Percentiles rank a stretch among this genome's conserved stretches.
Conservation (phyloP, 208 protist genomes). For the Trypanosoma scelopori region DNA sequence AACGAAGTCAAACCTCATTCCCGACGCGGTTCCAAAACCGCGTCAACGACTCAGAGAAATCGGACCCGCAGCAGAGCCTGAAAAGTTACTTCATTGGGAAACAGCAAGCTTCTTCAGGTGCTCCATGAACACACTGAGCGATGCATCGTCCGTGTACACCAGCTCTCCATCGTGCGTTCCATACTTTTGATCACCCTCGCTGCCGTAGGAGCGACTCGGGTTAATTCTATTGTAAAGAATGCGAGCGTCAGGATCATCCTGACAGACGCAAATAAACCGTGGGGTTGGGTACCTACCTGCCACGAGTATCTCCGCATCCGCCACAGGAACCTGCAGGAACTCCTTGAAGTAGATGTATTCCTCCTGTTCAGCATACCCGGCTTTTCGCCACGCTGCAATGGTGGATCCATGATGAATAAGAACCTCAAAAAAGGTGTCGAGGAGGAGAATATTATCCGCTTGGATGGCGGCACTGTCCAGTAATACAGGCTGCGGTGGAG, state of each 20-base stretch:
- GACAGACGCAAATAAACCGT: constrained; percentile 95
- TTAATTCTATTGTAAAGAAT: constrained; percentile 98
- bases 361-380: constrained; percentile 92
- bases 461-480: constrained; percentile 91
- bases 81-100: constrained; percentile 39
- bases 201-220: constrained; percentile 95
- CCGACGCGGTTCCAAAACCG: neutral
- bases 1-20: too few relatives aligned
- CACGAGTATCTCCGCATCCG: constrained; percentile 92
- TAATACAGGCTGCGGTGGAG: constrained; percentile 84
- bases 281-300: constrained; percentile 94
- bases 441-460: constrained; percentile 95
- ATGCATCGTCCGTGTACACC: constrained; percentile 98
- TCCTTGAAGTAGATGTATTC: constrained; percentile 95
- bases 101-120: constrained; percentile 97
- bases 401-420: constrained; percentile 96
- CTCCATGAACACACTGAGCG: constrained; percentile 96
- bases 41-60: neutral
- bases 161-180: constrained; percentile 78
- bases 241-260: constrained; percentile 95
- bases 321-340: constrained; percentile 92
- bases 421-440: constrained; percentile 99
- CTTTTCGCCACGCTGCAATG: constrained; percentile 95
- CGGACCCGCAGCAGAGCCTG: constrained; percentile 3
- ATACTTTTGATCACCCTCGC: constrained; percentile 52